Evolutionary conservation across 768 basidiomycete species (phyloP).

Genomic region (Floccularia luteovirens): DNA sequence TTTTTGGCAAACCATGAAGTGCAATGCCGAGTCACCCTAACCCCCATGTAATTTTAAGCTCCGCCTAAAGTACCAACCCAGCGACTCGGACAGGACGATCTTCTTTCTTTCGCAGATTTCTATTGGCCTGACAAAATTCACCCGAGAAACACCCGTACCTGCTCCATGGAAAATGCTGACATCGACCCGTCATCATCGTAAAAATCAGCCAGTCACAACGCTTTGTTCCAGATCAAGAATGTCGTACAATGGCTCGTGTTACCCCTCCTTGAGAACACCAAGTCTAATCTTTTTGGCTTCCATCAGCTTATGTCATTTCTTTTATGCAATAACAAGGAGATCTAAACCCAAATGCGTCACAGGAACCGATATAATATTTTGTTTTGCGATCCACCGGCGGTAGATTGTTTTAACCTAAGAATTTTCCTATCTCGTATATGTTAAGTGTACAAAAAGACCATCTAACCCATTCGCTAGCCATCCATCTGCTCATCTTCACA

Average conservation of each 20-base stretch:
- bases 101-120: conserved; percentile 2
- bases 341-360: conserved; percentile 31
- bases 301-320: no score
- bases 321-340: no score
- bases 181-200: background rate
- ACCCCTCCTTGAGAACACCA: no score
- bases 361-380: conserved; percentile 19
- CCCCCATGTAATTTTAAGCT: conserved; percentile 15
- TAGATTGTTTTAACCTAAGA: conserved; percentile 19
- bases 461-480: no score
- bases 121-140: background rate
- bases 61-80: conserved; percentile 20
- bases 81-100: conserved; percentile 8
- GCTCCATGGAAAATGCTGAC: conserved; percentile 1
- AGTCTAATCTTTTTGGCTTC: no score
- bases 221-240: no score
- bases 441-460: no score
- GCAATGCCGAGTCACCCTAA: conserved; percentile 19
- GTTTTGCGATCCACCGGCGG: conserved; percentile 18
- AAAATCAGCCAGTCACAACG: no score
- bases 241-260: no score
- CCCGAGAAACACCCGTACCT: conserved; percentile 4
- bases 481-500: no score
- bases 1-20: conserved; percentile 9
- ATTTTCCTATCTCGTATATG: conserved; percentile 9